Evolutionary conservation across 495 filamentous ascomycete species (phyloP), one percentile per base, ranked within the genome.

Genomic region (Aspergillus heteromorphus): DNA sequence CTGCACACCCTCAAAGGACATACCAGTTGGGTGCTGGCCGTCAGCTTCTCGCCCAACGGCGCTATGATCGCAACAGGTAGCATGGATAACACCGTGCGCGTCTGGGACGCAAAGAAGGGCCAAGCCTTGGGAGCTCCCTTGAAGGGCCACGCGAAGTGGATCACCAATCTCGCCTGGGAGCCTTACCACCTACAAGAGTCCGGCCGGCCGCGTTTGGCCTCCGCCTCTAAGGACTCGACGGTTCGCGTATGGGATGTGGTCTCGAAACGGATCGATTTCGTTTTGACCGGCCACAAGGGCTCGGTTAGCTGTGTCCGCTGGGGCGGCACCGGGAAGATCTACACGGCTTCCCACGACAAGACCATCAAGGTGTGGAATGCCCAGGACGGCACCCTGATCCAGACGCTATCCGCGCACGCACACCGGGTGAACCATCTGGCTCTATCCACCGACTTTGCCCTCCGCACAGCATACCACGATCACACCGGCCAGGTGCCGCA

Each of bases 371-470:
- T 96, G 8, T 99, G 95, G 92, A 84, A 92, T 61, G 79, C 89
- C 7, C 76, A 79, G 19, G 83, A 85, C 50, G 91, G 91, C 6
- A 89, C 86, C 0, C 73, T 97, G 14, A 75, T 88, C 38, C 86
- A 95, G 66, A 89, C 83, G 1, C 73, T 97, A 29, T 83, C 83
- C 1, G 78, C 87, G 1, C 95, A 99, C 65, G 89, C 89, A 0
- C 92, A 97, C 67, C 95, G 93, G 80, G 86, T 99, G 9, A 99
- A 99, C 70, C 91, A 97, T 66, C 83, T 99, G 9, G 91, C 93
- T 0, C 78, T 99, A 7, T 97, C 92, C 2, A 96, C 90, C 1
- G 95, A 97, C 65, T 88, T 88, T 60, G 91, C 85, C n/a, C 77
- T 97, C 16, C 84, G 91, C 48, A 95, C 90, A 1, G 86, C 82